Evolutionary conservation across 2,329 filamentous ascomycete species (phyloP), one percentile per base, ranked within the genome.

Genomic region (Trichoderma koningii): DNA sequence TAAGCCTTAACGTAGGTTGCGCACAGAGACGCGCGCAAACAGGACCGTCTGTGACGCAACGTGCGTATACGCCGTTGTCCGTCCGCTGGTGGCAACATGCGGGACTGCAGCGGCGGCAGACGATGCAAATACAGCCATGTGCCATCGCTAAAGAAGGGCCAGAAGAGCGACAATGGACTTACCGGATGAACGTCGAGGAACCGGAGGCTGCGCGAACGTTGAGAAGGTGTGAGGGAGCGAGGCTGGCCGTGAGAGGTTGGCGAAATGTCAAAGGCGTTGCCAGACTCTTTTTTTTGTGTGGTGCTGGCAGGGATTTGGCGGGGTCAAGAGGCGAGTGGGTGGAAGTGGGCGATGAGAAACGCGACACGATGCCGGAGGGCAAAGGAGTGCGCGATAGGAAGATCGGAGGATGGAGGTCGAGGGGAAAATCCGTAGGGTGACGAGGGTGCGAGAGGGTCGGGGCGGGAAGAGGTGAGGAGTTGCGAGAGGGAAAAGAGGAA

Each of bases 231-330:
- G 55, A 23, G 45, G 56, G 34, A 34, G 42, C 21, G 55, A 55
- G 42, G 41, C 23, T 17, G 60, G 15, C 14, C 7, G 50, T 53
- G 34, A 15, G 19, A 50, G 28, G 34, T 51, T 21, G 61, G 52
- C 61, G 23, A 41, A 66, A 69, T 55, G 67, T 68, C 34, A 55
- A 64, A 51, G 51, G 55, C 62, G 53, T 50, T 67, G 69, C 69
- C 69, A 64, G 68, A 70, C 70, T 73, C 72, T 71, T 72, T 71
- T 69, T 66, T 64, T 60, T 71, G 69, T 65, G 69, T 69, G 68
- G 71, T 68, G 67, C 71, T 69, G 69, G 68, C 70, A 74, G 68
- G 71, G 69, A 73, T 70, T 69, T 73, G 73, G 73, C 73, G 73
- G 73, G 73, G 73, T 75, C 70, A 70, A 60, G 55, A 67, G 65